These are phyloP conservation scores for Scleromitrula shiraiana DNA, from an alignment of 2,329 filamentous ascomycete genomes.

Conservation along the genomic window DNA sequence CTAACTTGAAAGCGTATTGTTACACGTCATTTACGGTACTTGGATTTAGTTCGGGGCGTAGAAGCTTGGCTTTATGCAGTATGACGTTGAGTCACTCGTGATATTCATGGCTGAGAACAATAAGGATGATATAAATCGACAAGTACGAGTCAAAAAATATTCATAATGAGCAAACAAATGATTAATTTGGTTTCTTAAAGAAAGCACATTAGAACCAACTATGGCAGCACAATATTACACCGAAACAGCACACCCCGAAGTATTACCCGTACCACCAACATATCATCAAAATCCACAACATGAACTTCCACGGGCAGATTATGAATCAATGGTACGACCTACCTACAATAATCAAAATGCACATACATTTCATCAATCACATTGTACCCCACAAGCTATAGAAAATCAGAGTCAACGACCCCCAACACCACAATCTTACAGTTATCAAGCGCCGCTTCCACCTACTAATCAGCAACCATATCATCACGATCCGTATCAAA, in stretches of 20 bases:
- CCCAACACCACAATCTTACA: neutral
- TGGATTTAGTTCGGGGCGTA: no score
- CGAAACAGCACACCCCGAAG: neutral
- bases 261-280: neutral
- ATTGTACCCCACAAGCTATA: neutral
- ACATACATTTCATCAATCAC: neutral
- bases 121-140: no score
- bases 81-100: no score
- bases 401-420: neutral
- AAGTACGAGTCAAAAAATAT: no score
- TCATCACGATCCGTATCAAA: neutral
- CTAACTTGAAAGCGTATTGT: no score
- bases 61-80: no score
- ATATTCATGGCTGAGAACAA: no score
- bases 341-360: neutral
- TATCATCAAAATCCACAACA: conserved; percentile 3
- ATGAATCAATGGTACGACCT: neutral
- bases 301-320: no score
- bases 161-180: no score
- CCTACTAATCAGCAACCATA: neutral
- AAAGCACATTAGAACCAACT: no score
- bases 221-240: neutral
- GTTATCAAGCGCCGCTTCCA: neutral
- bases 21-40: no score
- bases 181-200: no score